phyloP scores from a whole-genome alignment of 2,329 filamentous ascomycete species.

The Teratosphaeria nubilosa region DNA sequence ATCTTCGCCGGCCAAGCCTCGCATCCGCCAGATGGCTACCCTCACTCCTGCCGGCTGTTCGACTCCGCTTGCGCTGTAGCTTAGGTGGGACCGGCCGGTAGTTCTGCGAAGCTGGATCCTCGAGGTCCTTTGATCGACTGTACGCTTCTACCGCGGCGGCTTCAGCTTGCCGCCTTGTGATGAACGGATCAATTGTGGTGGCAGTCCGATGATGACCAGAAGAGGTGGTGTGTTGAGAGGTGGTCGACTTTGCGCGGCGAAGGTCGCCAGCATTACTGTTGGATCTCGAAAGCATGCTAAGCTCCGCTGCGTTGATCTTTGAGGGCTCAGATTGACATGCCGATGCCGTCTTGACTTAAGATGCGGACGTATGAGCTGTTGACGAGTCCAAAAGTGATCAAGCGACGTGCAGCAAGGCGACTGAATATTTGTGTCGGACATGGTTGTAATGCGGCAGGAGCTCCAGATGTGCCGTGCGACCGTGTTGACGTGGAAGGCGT shows the following conservation, averaged over 20 bases:
- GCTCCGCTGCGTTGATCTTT: background rate
- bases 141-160: slow-evolving; percentile 54
- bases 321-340: background rate
- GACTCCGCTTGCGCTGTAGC: slow-evolving; percentile 15
- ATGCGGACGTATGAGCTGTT: background rate
- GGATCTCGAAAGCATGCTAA: slow-evolving; percentile 24
- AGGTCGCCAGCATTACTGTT: slow-evolving; percentile 22
- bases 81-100: slow-evolving; percentile 6
- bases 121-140: slow-evolving; percentile 38
- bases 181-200: slow-evolving; percentile 28
- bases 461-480: background rate
- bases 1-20: slow-evolving; percentile 11
- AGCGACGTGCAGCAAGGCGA: background rate
- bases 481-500: background rate
- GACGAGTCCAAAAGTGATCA: background rate
- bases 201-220: slow-evolving; percentile 12
- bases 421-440: background rate
- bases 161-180: slow-evolving; percentile 50
- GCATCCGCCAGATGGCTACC: slow-evolving; percentile 26
- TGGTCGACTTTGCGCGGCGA: slow-evolving; percentile 24
- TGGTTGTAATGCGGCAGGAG: background rate
- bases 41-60: slow-evolving; percentile 18
- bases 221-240: slow-evolving; percentile 29
- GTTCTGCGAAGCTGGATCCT: slow-evolving; percentile 12
- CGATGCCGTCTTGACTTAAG: background rate